These are phyloP conservation scores for Fonsecaea erecta DNA, from an alignment of 2,329 filamentous ascomycete species.

Conservation along the genomic window DNA sequence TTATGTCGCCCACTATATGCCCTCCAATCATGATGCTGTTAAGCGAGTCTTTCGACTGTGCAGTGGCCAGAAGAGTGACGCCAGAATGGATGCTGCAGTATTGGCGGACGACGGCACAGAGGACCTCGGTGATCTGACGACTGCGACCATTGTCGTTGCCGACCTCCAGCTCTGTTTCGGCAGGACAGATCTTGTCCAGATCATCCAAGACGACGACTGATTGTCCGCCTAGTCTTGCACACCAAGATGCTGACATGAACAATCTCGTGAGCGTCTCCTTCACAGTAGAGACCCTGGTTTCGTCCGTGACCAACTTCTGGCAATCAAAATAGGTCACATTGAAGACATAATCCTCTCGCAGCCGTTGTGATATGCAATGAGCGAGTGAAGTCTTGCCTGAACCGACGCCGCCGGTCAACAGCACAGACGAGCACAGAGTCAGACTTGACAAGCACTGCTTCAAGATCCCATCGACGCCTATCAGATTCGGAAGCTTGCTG, in stretches of 20 bases:
- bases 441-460: slow-evolving; percentile 75
- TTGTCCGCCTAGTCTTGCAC: slow-evolving; percentile 80
- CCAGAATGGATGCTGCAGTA: slow-evolving; percentile 79
- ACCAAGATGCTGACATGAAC: slow-evolving; percentile 91
- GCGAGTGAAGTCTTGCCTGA: slow-evolving; percentile 86
- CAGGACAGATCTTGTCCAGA: slow-evolving; percentile 87
- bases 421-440: slow-evolving; percentile 82
- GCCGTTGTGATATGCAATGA: slow-evolving; percentile 72
- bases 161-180: slow-evolving; percentile 91
- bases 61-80: slow-evolving; percentile 86
- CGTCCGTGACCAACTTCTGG: slow-evolving; percentile 84
- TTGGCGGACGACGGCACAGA: slow-evolving; percentile 80
- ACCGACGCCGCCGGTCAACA: slow-evolving; percentile 86
- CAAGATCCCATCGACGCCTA: slow-evolving; percentile 82
- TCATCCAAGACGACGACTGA: slow-evolving; percentile 89
- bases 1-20: slow-evolving; percentile 88
- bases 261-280: slow-evolving; percentile 84
- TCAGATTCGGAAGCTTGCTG: slow-evolving; percentile 63
- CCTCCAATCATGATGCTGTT: slow-evolving; percentile 90
- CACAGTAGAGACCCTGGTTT: slow-evolving; percentile 84
- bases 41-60: slow-evolving; percentile 88
- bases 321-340: slow-evolving; percentile 87
- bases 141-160: slow-evolving; percentile 92
- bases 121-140: slow-evolving; percentile 85
- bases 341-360: slow-evolving; percentile 75